These are phyloP conservation scores for Cystobasidium onofrii DNA, from an alignment of 768 basidiomycete species.

Conservation along the genomic window DNA sequence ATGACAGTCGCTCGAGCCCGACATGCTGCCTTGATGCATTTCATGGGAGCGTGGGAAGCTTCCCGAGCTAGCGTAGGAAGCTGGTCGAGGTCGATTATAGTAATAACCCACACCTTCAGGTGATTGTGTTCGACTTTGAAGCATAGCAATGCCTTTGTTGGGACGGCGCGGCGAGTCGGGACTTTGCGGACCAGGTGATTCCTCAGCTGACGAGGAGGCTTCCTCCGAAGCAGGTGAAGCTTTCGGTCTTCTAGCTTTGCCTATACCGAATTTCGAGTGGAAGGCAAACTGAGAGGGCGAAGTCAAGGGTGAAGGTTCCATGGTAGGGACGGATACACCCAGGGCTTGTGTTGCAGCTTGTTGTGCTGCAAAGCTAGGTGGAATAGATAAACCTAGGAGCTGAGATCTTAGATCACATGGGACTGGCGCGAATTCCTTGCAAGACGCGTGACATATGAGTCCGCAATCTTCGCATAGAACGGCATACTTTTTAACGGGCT, in stretches of 20 bases:
- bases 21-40: slow-evolving; percentile 8
- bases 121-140: neutral
- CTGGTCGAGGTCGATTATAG: slow-evolving; percentile 1
- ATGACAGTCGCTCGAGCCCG: slow-evolving; percentile 19
- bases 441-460: slow-evolving; percentile 62
- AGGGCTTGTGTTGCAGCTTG: neutral
- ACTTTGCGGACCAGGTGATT: neutral
- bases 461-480: slow-evolving; percentile 83
- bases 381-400: slow-evolving; percentile 21
- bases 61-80: slow-evolving; percentile 19
- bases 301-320: slow-evolving; percentile 18
- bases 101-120: neutral
- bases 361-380: neutral
- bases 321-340: slow-evolving; percentile 7
- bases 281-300: slow-evolving; percentile 26
- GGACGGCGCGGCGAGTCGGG: neutral
- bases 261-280: slow-evolving; percentile 29
- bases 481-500: slow-evolving; percentile 67
- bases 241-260: slow-evolving; percentile 6
- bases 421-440: slow-evolving; percentile 33
- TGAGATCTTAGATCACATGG: slow-evolving; percentile 38
- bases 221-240: neutral
- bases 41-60: slow-evolving; percentile 9
- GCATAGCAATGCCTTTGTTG: neutral
- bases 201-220: neutral